Evolutionary conservation across 495 filamentous ascomycete genomes (phyloP).

Genomic region (Penicillium argentinense): DNA sequence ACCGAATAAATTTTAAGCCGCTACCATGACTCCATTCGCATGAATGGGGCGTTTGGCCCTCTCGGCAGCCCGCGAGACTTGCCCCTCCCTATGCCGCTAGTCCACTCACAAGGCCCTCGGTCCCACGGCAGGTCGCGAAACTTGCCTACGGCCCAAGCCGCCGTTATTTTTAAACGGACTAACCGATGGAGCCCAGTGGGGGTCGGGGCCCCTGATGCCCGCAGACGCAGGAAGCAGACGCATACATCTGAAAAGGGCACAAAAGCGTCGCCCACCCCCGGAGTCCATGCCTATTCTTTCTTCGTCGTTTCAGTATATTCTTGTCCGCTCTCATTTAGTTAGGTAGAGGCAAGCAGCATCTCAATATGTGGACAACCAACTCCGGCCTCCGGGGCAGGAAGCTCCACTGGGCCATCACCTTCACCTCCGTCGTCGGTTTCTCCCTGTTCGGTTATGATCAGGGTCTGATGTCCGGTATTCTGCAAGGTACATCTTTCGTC

Average conservation of each 20-base stretch:
- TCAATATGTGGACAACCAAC: constrained; percentile 43
- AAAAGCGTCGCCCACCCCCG: not conserved
- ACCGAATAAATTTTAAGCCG: not conserved
- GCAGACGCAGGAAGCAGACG: not conserved
- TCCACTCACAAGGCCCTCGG: not conserved
- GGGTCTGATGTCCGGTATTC: constrained; percentile 76
- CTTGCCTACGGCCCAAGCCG: constrained; percentile 8
- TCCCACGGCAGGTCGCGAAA: constrained; percentile 8
- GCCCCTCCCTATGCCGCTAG: not conserved
- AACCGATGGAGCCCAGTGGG: not conserved
- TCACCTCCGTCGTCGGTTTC: constrained; percentile 57
- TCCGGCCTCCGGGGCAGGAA: constrained; percentile 33
- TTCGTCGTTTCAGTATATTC: constrained; percentile 1
- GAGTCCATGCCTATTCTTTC: constrained; percentile 1
- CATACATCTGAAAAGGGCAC: not conserved
- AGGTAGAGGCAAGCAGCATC: constrained; percentile 2
- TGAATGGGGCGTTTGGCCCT: constrained; percentile 1
- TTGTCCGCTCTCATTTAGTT: not conserved
- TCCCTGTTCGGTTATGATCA: constrained; percentile 74
- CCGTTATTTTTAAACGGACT: not conserved
- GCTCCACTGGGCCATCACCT: constrained; percentile 37
- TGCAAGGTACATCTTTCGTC: constrained; percentile 67
- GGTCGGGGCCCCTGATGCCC: not conserved
- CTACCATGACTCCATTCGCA: not conserved
- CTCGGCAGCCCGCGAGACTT: constrained; percentile 5